Evolutionary conservation across 495 filamentous ascomycete species (phyloP).

Genomic region (Acidiella bohemica): DNA sequence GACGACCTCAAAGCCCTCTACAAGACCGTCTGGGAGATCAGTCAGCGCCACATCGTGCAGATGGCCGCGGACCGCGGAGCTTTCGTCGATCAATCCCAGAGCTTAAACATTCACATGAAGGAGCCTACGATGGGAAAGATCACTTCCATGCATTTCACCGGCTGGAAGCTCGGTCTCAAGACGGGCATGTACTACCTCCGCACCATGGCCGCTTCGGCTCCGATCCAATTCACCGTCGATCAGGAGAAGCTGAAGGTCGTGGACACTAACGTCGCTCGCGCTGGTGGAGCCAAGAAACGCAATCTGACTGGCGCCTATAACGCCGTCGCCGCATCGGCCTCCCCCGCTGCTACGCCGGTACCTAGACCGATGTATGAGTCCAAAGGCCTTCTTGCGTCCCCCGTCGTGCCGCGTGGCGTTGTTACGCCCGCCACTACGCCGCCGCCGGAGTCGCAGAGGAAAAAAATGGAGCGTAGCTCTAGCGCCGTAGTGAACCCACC

Average conservation of each 20-base stretch:
- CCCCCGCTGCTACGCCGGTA: slow-evolving; percentile 38
- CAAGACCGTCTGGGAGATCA: slow-evolving; percentile 99
- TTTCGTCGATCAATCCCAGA: slow-evolving; percentile 97
- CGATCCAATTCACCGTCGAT: slow-evolving; percentile 98
- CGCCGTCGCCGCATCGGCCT: slow-evolving; percentile 23
- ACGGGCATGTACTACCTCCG: slow-evolving; percentile 99
- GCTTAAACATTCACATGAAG: slow-evolving; percentile 97
- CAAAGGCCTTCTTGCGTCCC: slow-evolving; percentile 29
- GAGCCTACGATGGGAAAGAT: slow-evolving; percentile 99
- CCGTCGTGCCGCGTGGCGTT: slow-evolving; percentile 39
- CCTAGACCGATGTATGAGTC: slow-evolving; percentile 49
- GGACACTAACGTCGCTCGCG: slow-evolving; percentile 66
- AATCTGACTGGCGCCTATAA: slow-evolving; percentile 33
- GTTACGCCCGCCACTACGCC: slow-evolving; percentile 49
- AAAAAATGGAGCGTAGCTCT: slow-evolving; percentile 10
- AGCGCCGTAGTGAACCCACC: slow-evolving; percentile 30
- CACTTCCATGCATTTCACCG: slow-evolving; percentile 97
- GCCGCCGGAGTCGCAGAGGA: slow-evolving; percentile 36
- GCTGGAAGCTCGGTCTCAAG: slow-evolving; percentile 98
- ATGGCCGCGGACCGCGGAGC: slow-evolving; percentile 98
- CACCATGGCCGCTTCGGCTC: slow-evolving; percentile 89
- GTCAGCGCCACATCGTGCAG: slow-evolving; percentile 86
- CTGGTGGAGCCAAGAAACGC: slow-evolving; percentile 53
- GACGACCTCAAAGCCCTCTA: slow-evolving; percentile 91
- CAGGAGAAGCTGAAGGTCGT: slow-evolving; percentile 85